Evolutionary conservation across 2,329 filamentous ascomycete genomes (phyloP).

Genomic region (Ceratocystis cubensis): DNA sequence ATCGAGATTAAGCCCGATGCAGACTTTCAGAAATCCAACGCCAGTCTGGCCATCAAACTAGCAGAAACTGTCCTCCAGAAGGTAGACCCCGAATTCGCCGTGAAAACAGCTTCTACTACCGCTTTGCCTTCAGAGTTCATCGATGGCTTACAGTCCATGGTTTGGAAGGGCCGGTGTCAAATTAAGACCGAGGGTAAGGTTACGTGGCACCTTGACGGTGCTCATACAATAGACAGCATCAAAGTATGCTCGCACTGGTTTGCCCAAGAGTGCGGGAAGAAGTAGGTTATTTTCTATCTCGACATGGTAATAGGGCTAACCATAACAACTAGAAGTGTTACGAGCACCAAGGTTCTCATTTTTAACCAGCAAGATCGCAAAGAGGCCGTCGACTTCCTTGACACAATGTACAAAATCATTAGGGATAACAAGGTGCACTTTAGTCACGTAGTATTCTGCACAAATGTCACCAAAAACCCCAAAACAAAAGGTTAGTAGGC

Average conservation of each 20-base stretch:
- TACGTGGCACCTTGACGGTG: conserved; percentile 82
- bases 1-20: conserved; percentile 42
- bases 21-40: conserved; percentile 48
- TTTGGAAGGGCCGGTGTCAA: conserved; percentile 69
- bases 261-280: conserved; percentile 35
- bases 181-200: conserved; percentile 36
- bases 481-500: conserved; percentile 32
- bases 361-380: conserved; percentile 72
- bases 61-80: conserved; percentile 38
- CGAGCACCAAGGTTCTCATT: conserved; percentile 47
- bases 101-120: conserved; percentile 21
- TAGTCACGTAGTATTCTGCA: conserved; percentile 68
- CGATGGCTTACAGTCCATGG: conserved; percentile 59
- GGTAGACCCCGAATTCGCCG: conserved; percentile 29
- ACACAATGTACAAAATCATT: conserved; percentile 32
- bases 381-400: conserved; percentile 42
- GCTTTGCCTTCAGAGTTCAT: conserved; percentile 52
- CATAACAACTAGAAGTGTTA: conserved; percentile 22
- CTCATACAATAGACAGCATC: conserved; percentile 85
- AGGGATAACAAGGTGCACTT: conserved; percentile 37
- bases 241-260: conserved; percentile 76
- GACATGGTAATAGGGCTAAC: not conserved
- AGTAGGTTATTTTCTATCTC: conserved; percentile 23
- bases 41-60: conserved; percentile 40
- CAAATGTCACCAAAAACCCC: conserved; percentile 42